A percentile compares a stretch with the other conserved stretches of the same genome.
phyloP scores from a whole-genome alignment of 176 grass and related monocot genomes.

The Rhynchospora pubera region DNA sequence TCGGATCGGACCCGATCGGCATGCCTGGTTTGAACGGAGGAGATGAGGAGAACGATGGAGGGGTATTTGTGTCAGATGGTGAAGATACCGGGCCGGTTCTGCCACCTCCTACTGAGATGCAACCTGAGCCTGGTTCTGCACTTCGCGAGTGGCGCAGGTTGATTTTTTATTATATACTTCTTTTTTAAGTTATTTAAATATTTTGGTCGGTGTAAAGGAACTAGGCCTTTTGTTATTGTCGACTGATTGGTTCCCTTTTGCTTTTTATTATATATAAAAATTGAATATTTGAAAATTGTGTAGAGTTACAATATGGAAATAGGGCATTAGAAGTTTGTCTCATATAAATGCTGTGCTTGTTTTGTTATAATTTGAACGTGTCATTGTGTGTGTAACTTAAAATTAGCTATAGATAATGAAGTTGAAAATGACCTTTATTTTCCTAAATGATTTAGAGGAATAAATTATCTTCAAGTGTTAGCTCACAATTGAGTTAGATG shows the following conservation, averaged over 20 bases:
- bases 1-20: conserved; percentile 7
- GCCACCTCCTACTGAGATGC: conserved; percentile 60
- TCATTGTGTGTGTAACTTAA: background rate
- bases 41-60: conserved; percentile 7
- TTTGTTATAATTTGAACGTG: background rate
- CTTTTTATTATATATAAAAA: too few species aligned
- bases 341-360: background rate
- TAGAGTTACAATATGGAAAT: too few species aligned
- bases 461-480: background rate
- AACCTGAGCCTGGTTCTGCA: conserved; percentile 46
- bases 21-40: conserved; percentile 10
- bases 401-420: background rate
- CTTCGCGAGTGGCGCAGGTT: conserved; percentile 88
- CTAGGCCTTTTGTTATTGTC: background rate
- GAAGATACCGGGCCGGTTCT: conserved; percentile 38
- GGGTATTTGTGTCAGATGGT: conserved; percentile 19
- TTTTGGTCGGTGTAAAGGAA: too few species aligned
- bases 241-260: background rate
- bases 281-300: too few species aligned
- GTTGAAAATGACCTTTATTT: background rate
- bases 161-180: too few species aligned
- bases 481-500: background rate
- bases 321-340: background rate
- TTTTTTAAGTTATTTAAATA: too few species aligned
- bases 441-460: background rate